Conservation (phyloP, 208 protist species). For the Leishmania aethiopica region DNA sequence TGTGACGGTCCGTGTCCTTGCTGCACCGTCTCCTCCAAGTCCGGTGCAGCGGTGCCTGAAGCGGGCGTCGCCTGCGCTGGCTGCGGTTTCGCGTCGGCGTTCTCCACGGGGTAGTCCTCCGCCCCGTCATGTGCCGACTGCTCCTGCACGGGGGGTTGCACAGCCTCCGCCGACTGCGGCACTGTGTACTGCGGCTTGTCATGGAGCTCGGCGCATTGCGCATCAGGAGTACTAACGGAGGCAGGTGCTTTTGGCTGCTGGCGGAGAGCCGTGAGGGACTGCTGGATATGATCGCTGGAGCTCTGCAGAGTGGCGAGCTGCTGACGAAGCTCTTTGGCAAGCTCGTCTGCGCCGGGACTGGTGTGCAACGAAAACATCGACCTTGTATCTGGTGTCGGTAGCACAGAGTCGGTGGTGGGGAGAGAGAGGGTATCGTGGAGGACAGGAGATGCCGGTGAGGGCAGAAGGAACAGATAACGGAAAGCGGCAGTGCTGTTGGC, state of each 20-base stretch:
- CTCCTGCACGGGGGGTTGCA: too few relatives aligned
- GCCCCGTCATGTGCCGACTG: too few relatives aligned
- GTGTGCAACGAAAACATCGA: background rate
- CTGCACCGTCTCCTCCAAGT: too few relatives aligned
- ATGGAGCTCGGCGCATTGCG: conserved; percentile 7
- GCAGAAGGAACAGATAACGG: background rate
- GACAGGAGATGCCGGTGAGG: background rate
- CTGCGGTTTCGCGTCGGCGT: too few relatives aligned
- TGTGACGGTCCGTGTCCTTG: too few relatives aligned
- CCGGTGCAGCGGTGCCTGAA: too few relatives aligned
- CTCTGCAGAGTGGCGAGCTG: conserved; percentile 19
- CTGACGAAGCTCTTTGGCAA: conserved; percentile 13
- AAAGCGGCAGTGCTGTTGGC: background rate
- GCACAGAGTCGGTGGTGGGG: background rate
- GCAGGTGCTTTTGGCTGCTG: background rate
- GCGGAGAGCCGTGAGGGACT: conserved; percentile 10
- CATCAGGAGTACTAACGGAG: background rate
- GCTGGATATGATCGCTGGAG: conserved; percentile 8
- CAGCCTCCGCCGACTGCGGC: background rate
- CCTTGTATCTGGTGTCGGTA: background rate
- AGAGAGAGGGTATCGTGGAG: background rate
- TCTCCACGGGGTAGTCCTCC: too few relatives aligned
- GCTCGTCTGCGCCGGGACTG: background rate
- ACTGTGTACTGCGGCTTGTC: background rate
- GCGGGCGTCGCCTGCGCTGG: too few relatives aligned